Evolutionary conservation across 768 basidiomycete genomes (phyloP).

Genomic region (Termitomyces sp.): DNA sequence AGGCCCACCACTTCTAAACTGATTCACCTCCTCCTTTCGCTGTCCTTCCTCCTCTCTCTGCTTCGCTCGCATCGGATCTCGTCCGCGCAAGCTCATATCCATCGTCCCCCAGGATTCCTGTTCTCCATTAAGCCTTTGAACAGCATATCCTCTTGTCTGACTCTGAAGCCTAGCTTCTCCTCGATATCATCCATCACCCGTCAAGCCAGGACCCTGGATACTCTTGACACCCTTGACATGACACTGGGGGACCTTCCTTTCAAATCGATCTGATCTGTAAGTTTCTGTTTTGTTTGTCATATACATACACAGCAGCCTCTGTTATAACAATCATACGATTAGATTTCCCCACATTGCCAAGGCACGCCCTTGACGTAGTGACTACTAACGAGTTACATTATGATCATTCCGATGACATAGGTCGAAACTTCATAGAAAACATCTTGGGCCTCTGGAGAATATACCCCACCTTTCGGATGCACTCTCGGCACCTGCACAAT

Average conservation of each 20-base stretch:
- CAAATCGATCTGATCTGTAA: neutral
- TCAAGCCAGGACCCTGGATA: conserved; percentile 16
- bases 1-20: too few species aligned
- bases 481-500: neutral
- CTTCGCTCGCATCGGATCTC: conserved; percentile 9
- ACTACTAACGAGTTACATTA: too few species aligned
- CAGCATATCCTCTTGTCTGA: neutral
- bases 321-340: neutral
- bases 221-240: conserved; percentile 4
- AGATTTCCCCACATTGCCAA: conserved; percentile 1
- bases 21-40: neutral
- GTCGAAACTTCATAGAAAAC: neutral
- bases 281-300: neutral
- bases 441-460: neutral
- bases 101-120: neutral
- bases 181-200: conserved; percentile 8
- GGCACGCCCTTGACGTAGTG: neutral
- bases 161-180: conserved; percentile 7
- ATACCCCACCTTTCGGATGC: neutral
- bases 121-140: conserved; percentile 6
- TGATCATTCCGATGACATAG: neutral
- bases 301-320: neutral
- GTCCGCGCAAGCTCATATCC: neutral
- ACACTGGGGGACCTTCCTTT: neutral
- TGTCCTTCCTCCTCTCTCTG: neutral